Base-by-base conservation (phyloP, 2,329 filamentous ascomycete genomes). In the Fusarium lyarnte region DNA sequence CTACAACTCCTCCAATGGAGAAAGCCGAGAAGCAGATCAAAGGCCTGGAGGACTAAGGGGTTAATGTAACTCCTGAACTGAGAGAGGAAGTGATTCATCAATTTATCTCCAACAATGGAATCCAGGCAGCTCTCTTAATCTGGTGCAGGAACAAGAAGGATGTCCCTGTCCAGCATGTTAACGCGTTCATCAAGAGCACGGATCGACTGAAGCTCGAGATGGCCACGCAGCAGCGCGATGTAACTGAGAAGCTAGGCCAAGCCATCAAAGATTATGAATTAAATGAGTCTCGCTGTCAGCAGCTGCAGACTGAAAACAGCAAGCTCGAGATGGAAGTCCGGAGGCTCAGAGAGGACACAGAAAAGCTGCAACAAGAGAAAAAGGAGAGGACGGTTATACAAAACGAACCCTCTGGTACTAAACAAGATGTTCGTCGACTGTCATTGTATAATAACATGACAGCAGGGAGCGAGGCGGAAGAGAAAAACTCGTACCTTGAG, bases 181-280 rank as follows among this genome's bases (percentile, higher is more conserved):
- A 64, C 23, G 54, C 70, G 35, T 19, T 74, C 8, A 13, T 69
- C 16, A 54, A 43, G 19, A 46, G 43, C 29, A 35, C 59, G 12
- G 58, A 76, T 35, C 63, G 70, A 10, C 35, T 76, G 31, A 66
- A 62, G 43, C 51, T 71, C 17, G 58, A 72, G 33, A 54, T 66
- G 61, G 25, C 58, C 23, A 43, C 33, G 19, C 65, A 73, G 36
- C 51, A 49, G 35, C 38, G 31, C 11, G 41, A 59, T 25, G n/a
- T 29, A 4, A 51, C 41, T 13, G 17, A 14, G 11, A 41, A 45
- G 27, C 13, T 38, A 8, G 17, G 31, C 14, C 12, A 64, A 23
- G 31, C 61, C 14, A 33, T 35, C 3, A 36, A 43, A 21, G 27
- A 57, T 10, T 33, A 29, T 23, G 46, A 49, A 23, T n/a, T 23